phyloP scores from a whole-genome alignment of 352 stramenopile genomes.

The Phytopythium delawarense region DNA sequence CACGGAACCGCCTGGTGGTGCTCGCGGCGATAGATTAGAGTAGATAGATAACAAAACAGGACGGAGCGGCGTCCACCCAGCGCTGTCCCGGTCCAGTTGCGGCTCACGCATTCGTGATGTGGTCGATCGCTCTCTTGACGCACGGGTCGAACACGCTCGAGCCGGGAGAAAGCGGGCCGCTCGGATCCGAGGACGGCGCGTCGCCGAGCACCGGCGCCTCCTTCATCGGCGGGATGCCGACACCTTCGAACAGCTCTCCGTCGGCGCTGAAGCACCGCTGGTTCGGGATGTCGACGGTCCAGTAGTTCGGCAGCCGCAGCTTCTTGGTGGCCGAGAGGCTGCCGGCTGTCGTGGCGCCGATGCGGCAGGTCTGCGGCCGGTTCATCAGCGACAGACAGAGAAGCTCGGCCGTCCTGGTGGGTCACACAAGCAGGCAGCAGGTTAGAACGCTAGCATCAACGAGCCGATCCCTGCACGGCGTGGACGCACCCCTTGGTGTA shows the following conservation, averaged over 20 bases:
- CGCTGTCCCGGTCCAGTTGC: background rate
- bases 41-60: background rate
- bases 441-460: background rate
- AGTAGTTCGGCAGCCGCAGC: constrained; percentile 77
- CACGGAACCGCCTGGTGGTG: background rate
- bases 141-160: constrained; percentile 42
- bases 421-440: background rate
- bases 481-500: constrained; percentile 63
- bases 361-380: constrained; percentile 50
- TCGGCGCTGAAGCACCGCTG: constrained; percentile 66
- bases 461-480: background rate
- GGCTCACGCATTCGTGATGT: constrained; percentile 57
- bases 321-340: constrained; percentile 58
- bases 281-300: constrained; percentile 76
- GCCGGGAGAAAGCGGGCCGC: constrained; percentile 1
- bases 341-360: constrained; percentile 55
- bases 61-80: background rate
- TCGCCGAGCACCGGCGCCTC: constrained; percentile 19
- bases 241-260: constrained; percentile 50
- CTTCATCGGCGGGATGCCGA: constrained; percentile 58
- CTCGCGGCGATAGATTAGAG: background rate
- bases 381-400: constrained; percentile 65
- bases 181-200: constrained; percentile 7
- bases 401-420: constrained; percentile 59
- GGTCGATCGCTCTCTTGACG: constrained; percentile 63